These are phyloP conservation scores for Pseudozyma sp. DNA, from an alignment of 1,284 basidiomycete genomes.

Conservation along the genomic window DNA sequence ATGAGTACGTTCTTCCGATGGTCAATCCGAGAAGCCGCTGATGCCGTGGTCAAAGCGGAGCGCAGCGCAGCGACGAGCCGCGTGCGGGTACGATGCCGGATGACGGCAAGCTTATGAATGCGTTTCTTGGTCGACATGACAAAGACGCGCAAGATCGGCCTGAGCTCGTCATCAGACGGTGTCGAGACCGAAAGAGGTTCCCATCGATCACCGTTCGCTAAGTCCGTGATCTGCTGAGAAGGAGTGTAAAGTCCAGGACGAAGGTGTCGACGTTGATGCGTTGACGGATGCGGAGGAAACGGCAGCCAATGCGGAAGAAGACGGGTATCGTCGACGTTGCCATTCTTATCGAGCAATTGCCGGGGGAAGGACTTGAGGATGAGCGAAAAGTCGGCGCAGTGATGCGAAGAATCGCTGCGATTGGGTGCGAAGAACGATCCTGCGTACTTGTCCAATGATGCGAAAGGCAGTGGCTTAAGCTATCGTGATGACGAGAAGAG, in stretches of 20 bases:
- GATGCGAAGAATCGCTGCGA: conserved; percentile 1
- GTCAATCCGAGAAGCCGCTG: background rate
- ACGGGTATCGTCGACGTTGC: conserved; percentile 7
- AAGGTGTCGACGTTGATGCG: conserved; percentile 37
- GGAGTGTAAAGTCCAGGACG: background rate
- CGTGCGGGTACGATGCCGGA: conserved; percentile 49
- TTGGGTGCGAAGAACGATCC: conserved; percentile 14
- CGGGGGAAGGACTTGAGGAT: conserved; percentile 40
- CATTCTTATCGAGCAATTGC: conserved; percentile 15
- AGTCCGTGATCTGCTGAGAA: background rate
- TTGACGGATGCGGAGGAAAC: conserved; percentile 22
- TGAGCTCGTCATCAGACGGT: background rate
- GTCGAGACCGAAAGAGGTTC: conserved; percentile 1
- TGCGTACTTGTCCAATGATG: conserved; percentile 4
- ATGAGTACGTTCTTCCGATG: conserved; percentile 16
- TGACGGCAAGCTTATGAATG: conserved; percentile 58
- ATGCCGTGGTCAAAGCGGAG: conserved; percentile 6
- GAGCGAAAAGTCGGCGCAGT: conserved; percentile 22
- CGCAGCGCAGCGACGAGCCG: conserved; percentile 48
- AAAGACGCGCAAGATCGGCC: conserved; percentile 37
- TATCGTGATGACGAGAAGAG: background rate
- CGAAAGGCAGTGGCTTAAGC: conserved; percentile 31
- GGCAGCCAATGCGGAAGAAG: conserved; percentile 36
- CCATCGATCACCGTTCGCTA: conserved; percentile 15
- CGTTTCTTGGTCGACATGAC: conserved; percentile 53